phyloP scores from a whole-genome alignment of 1,284 basidiomycete species.

The Pseudozyma pruni region DNA sequence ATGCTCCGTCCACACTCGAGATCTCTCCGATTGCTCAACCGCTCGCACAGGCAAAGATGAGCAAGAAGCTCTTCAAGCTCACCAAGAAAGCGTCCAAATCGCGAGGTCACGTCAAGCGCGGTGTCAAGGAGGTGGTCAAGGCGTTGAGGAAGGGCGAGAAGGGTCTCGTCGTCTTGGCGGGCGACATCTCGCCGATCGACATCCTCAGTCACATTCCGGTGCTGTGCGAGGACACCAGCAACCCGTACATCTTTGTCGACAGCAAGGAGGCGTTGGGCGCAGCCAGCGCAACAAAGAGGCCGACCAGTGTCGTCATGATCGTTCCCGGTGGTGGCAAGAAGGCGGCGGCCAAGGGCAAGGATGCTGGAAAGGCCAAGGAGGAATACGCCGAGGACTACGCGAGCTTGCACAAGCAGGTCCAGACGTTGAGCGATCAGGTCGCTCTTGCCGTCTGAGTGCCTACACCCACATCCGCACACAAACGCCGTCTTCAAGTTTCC shows the following conservation, averaged over 20 bases:
- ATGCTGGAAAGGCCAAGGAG: conserved; percentile 72
- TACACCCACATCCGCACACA: background rate
- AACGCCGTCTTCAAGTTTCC: too few relatives aligned
- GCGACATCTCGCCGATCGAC: conserved; percentile 97
- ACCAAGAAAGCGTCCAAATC: conserved; percentile 67
- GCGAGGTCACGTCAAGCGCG: conserved; percentile 67
- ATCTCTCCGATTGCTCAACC: conserved; percentile 64
- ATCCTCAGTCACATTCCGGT: conserved; percentile 97
- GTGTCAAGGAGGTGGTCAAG: conserved; percentile 68
- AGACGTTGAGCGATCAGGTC: conserved; percentile 42
- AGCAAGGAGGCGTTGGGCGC: conserved; percentile 81
- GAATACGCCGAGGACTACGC: conserved; percentile 86
- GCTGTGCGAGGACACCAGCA: conserved; percentile 90
- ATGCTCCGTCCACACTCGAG: conserved; percentile 14
- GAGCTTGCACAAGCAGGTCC: conserved; percentile 81
- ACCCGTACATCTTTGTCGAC: conserved; percentile 82
- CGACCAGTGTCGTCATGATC: conserved; percentile 97
- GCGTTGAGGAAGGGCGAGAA: conserved; percentile 66
- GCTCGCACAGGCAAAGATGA: conserved; percentile 59
- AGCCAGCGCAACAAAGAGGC: conserved; percentile 95
- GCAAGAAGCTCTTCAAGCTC: conserved; percentile 67
- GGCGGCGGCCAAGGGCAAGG: conserved; percentile 75
- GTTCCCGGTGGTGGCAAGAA: conserved; percentile 73
- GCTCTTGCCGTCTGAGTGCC: conserved; percentile 31
- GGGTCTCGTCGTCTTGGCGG: conserved; percentile 85